phyloP scores from a whole-genome alignment of 1,139 yeast species.

The Debaryomycetaceae sp. region DNA sequence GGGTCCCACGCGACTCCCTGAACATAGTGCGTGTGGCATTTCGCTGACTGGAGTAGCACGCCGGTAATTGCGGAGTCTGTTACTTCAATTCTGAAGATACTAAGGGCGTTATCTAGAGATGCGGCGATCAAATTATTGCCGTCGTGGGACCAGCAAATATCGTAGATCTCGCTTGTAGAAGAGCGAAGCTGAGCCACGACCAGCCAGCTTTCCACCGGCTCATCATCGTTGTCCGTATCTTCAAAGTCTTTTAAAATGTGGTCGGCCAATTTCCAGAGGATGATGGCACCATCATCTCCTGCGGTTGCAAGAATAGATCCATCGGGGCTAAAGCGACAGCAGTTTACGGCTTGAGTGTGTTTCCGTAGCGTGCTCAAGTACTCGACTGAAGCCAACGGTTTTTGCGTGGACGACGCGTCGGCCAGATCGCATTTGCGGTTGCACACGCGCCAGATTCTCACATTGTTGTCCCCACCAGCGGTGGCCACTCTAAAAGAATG shows the following conservation, averaged over 20 bases:
- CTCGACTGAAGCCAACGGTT: constrained; percentile 26
- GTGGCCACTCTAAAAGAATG: constrained; percentile 52
- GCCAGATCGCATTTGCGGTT: constrained; percentile 1
- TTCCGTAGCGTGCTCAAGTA: constrained; percentile 70
- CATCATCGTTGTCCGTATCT: constrained; percentile 35
- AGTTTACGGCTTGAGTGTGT: constrained; percentile 93
- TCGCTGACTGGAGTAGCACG: constrained; percentile 46
- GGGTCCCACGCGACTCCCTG: constrained; percentile 99
- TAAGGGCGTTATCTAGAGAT: constrained; percentile 76
- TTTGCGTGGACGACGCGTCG: constrained; percentile 1
- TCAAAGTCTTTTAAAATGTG: constrained; percentile 47
- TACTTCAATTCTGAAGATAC: constrained; percentile 45
- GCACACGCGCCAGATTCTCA: constrained; percentile 48
- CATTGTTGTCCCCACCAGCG: constrained; percentile 91
- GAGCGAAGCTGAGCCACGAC: constrained; percentile 45
- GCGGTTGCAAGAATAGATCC: constrained; percentile 75
- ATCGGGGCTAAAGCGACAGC: constrained; percentile 63
- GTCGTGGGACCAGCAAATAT: constrained; percentile 86
- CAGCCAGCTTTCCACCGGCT: constrained; percentile 64
- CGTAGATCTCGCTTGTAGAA: constrained; percentile 72
- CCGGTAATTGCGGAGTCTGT: constrained; percentile 24
- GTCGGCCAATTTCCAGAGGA: constrained; percentile 64
- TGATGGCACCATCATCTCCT: constrained; percentile 86
- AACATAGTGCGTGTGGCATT: constrained; percentile 77
- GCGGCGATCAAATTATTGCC: constrained; percentile 71